These are phyloP conservation scores for Tylopilus vinaceipallidus DNA, from an alignment of 768 basidiomycete species.

Conservation along the genomic window DNA sequence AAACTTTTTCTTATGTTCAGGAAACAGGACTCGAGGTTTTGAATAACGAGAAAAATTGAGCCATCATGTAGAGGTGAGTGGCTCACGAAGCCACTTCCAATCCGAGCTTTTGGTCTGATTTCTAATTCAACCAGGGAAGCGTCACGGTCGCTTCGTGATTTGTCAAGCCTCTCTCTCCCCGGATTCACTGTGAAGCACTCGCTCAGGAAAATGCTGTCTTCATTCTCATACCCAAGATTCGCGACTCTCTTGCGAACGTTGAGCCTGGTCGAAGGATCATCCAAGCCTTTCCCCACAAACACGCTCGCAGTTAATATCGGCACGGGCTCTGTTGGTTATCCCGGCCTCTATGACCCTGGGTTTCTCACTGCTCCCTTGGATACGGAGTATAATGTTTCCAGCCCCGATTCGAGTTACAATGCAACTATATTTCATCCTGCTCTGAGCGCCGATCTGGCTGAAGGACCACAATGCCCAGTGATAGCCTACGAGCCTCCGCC, in stretches of 20 bases:
- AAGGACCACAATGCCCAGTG: slow-evolving; percentile 5
- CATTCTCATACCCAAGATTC: no score
- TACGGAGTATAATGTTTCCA: slow-evolving; percentile 1
- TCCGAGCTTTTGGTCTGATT: background rate
- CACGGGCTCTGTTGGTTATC: background rate
- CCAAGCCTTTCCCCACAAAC: slow-evolving; percentile 6
- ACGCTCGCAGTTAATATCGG: background rate
- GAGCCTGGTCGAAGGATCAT: slow-evolving; percentile 10
- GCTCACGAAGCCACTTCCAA: no score
- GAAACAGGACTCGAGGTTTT: no score
- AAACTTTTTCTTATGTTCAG: no score
- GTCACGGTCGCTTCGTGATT: background rate
- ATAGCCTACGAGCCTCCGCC: slow-evolving; percentile 10
- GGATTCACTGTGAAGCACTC: background rate
- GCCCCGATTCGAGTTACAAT: background rate
- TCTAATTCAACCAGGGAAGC: background rate
- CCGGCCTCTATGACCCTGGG: background rate
- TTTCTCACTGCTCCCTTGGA: background rate
- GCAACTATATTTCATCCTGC: background rate
- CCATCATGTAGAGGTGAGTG: no score
- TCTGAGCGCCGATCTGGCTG: background rate
- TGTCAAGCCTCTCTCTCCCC: background rate
- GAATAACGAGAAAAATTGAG: no score
- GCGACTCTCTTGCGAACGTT: slow-evolving; percentile 7
- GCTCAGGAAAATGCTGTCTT: no score